A percentile compares a stretch with the other conserved stretches of the same genome.
phyloP scores from a whole-genome alignment of 305 asterid genomes.

The Solanum hybrid region DNA sequence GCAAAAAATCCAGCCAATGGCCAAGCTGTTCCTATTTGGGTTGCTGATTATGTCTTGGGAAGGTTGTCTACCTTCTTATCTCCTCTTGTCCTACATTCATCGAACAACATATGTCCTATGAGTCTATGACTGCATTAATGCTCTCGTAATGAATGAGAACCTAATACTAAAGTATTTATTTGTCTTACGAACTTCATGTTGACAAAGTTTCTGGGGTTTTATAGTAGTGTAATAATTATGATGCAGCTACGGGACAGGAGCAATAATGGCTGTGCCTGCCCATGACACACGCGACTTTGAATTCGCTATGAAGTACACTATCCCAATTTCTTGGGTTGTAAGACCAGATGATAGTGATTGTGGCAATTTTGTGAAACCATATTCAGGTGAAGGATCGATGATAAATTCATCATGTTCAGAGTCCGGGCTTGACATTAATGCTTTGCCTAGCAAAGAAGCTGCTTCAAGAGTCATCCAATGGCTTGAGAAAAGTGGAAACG shows the following conservation, averaged over 20 bases:
- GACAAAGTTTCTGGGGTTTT: not conserved
- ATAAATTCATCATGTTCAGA: conserved; percentile 66
- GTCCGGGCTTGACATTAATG: conserved; percentile 77
- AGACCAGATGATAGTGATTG: conserved; percentile 48
- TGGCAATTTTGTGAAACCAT: conserved; percentile 45
- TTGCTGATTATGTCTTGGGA: conserved; percentile 95
- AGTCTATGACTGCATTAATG: not conserved
- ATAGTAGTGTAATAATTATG: not conserved
- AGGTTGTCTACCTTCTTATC: conserved; percentile 36
- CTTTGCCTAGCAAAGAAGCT: conserved; percentile 65
- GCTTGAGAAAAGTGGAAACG: conserved; percentile 74
- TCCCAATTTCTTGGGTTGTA: conserved; percentile 73
- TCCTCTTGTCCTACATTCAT: not conserved
- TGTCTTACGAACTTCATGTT: not conserved
- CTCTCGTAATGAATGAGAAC: not conserved
- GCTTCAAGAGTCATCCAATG: conserved; percentile 66
- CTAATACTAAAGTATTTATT: not conserved
- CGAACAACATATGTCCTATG: not conserved
- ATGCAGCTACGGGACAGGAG: conserved; percentile 96
- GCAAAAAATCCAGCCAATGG: conserved; percentile 91
- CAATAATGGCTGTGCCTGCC: conserved; percentile 99
- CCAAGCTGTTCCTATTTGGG: conserved; percentile 77
- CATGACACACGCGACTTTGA: conserved; percentile 95
- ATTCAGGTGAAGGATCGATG: conserved; percentile 71
- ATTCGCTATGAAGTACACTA: conserved; percentile 70